A percentile compares a stretch with the other conserved stretches of the same genome.
Evolutionary conservation across 768 basidiomycete genomes (phyloP).

Genomic region (Phlegmacium glaucopus): DNA sequence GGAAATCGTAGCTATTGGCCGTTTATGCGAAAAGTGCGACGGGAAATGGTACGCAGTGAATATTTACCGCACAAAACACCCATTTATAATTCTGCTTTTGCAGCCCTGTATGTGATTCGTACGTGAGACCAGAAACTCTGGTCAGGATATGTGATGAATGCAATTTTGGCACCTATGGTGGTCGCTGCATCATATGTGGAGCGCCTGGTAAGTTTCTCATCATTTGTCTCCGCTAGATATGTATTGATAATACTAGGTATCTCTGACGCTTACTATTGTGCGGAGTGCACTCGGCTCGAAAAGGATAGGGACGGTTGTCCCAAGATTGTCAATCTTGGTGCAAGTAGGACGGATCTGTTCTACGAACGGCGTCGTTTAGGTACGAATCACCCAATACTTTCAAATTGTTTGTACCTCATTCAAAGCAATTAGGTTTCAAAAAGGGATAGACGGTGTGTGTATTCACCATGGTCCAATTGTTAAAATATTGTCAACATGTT

Average conservation of each 20-base stretch:
- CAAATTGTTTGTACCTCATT: background rate
- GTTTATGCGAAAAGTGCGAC: constrained; percentile 98
- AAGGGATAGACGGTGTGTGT: constrained; percentile 40
- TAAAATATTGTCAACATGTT: background rate
- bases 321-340: constrained; percentile 96
- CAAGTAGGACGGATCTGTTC: constrained; percentile 88
- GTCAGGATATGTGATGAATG: constrained; percentile 99
- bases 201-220: constrained; percentile 67
- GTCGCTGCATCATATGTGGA: constrained; percentile 96
- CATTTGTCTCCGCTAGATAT: background rate
- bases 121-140: constrained; percentile 96
- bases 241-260: constrained; percentile 59
- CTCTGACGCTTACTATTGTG: constrained; percentile 98
- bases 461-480: background rate
- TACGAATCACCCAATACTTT: constrained; percentile 27
- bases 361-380: constrained; percentile 87
- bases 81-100: background rate
- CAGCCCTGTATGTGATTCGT: constrained; percentile 98
- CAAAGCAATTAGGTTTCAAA: constrained; percentile 56
- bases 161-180: constrained; percentile 98
- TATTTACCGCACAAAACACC: background rate
- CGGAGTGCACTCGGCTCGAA: constrained; percentile 94
- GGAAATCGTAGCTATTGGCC: constrained; percentile 75
- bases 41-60: constrained; percentile 86
- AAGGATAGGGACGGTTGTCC: constrained; percentile 98